Evolutionary conservation across 2,329 filamentous ascomycete species (phyloP).

Genomic region (Botrytis pseudocinerea): DNA sequence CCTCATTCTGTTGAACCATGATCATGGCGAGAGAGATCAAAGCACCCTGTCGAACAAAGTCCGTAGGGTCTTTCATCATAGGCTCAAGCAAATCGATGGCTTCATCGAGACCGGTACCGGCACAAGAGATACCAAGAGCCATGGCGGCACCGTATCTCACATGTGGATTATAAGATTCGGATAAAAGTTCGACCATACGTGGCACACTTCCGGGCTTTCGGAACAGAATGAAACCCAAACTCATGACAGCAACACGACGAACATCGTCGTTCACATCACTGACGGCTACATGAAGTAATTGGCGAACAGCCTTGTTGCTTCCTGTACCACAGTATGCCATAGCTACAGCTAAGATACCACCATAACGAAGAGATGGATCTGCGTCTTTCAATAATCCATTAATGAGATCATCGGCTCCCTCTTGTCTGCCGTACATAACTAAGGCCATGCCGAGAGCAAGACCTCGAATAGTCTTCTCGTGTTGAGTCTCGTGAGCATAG

Average conservation of each 20-base stretch:
- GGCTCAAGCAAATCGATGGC: constrained; percentile 95
- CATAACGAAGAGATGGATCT: constrained; percentile 90
- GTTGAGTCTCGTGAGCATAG: constrained; percentile 95
- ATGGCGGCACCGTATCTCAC: constrained; percentile 97
- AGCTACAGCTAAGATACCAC: constrained; percentile 98
- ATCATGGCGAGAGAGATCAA: constrained; percentile 96
- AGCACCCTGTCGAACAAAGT: constrained; percentile 96
- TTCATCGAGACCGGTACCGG: constrained; percentile 92
- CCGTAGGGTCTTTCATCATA: constrained; percentile 99
- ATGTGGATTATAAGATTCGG: constrained; percentile 98
- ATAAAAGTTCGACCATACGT: constrained; percentile 96
- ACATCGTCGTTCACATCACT: constrained; percentile 99
- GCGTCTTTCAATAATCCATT: constrained; percentile 91
- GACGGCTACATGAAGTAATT: constrained; percentile 91
- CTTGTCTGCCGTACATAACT: constrained; percentile 97
- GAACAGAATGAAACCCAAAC: constrained; percentile 97
- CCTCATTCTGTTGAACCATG: constrained; percentile 98
- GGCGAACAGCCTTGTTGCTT: constrained; percentile 97
- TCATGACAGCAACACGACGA: constrained; percentile 93
- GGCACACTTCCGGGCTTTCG: constrained; percentile 95
- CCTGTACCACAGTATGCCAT: constrained; percentile 95
- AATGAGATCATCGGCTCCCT: constrained; percentile 91
- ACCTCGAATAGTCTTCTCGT: constrained; percentile 98
- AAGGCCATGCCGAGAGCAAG: constrained; percentile 95
- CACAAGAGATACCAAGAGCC: constrained; percentile 97